phyloP scores from a whole-genome alignment of 2,329 filamentous ascomycete species.

The Pseudogymnoascus sp. region DNA sequence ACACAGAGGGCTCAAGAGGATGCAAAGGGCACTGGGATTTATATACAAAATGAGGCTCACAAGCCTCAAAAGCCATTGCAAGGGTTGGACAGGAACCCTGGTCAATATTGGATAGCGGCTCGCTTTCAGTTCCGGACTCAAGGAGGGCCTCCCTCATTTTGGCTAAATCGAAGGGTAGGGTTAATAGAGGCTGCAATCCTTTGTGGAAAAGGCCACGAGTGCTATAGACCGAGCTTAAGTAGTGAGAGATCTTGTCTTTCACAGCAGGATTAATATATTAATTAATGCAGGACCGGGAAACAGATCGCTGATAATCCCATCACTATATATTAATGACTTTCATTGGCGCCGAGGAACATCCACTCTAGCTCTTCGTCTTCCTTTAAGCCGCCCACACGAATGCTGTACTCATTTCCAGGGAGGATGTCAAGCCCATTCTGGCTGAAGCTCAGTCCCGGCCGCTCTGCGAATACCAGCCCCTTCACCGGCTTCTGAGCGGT shows the following conservation, averaged over 20 bases:
- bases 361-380: background rate
- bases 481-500: slow-evolving; percentile 52
- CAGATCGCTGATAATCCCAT: too few relatives aligned
- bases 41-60: too few relatives aligned
- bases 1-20: too few relatives aligned
- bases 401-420: slow-evolving; percentile 49
- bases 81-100: too few relatives aligned
- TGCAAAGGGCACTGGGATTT: too few relatives aligned
- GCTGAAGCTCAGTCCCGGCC: slow-evolving; percentile 46
- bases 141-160: background rate
- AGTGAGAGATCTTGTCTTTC: too few relatives aligned
- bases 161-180: background rate
- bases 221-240: background rate
- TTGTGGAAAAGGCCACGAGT: background rate
- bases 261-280: too few relatives aligned
- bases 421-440: slow-evolving; percentile 60
- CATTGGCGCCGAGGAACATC: background rate
- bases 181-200: background rate
- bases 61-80: too few relatives aligned
- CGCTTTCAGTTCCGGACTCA: background rate
- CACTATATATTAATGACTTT: background rate
- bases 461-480: slow-evolving; percentile 50
- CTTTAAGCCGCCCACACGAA: background rate
- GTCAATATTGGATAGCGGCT: too few relatives aligned
- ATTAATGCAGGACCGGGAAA: too few relatives aligned